Percentiles rank a stretch among this genome's conserved stretches.
Evolutionary conservation across 768 basidiomycete genomes (phyloP).

Genomic region (Symmetrospora coprosmae): DNA sequence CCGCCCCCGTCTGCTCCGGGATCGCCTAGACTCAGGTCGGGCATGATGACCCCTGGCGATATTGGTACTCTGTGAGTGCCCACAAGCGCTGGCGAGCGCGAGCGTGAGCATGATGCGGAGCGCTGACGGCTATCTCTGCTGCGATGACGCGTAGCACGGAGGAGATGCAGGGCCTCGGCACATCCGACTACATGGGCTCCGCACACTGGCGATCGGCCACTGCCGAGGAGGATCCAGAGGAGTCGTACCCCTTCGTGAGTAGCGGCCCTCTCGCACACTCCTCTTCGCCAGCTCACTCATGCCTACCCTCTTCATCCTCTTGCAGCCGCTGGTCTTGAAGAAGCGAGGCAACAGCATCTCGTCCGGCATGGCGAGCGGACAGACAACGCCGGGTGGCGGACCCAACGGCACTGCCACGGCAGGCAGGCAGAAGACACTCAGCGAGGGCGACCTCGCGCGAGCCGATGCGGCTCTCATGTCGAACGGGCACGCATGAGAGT

Average conservation of each 20-base stretch:
- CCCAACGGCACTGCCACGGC: conserved; percentile 39
- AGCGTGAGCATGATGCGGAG: no score
- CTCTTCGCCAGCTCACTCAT: not conserved
- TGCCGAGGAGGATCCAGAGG: conserved; percentile 68
- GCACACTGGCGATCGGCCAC: conserved; percentile 42
- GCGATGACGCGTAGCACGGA: conserved; percentile 35
- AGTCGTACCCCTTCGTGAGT: conserved; percentile 51
- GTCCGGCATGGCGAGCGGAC: conserved; percentile 54
- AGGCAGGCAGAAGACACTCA: conserved; percentile 47
- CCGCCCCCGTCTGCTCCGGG: conserved; percentile 65
- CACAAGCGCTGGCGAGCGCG: no score
- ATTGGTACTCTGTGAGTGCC: conserved; percentile 49
- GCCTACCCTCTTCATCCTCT: conserved; percentile 47
- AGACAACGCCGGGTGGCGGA: conserved; percentile 76
- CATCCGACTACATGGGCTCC: conserved; percentile 69
- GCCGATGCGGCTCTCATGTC: conserved; percentile 65
- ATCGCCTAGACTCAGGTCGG: conserved; percentile 62
- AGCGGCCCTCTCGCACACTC: conserved; percentile 2
- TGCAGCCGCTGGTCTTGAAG: conserved; percentile 55
- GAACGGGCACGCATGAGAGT: conserved; percentile 3
- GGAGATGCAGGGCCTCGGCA: conserved; percentile 74
- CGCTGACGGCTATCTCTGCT: no score
- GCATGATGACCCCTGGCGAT: conserved; percentile 82
- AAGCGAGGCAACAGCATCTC: conserved; percentile 43
- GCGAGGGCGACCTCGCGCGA: conserved; percentile 68